These are phyloP conservation scores for Fibroporia radiculosa DNA, from an alignment of 768 basidiomycete genomes.

Conservation along the genomic window DNA sequence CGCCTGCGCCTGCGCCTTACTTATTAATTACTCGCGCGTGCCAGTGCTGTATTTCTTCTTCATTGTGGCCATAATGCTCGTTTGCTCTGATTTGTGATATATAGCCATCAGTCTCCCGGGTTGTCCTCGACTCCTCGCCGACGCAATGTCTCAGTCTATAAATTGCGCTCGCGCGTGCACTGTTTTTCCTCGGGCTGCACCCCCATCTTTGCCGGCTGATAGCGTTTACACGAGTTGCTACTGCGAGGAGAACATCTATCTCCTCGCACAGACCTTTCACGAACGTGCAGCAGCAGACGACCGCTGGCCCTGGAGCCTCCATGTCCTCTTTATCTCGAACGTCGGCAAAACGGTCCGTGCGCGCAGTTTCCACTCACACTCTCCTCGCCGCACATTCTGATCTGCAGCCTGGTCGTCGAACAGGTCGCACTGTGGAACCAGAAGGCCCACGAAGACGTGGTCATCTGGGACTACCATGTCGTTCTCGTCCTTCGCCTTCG, in stretches of 20 bases:
- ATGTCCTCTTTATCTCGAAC: slow-evolving; percentile 62
- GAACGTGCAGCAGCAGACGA: neutral
- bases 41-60: too few relatives aligned
- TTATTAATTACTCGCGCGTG: slow-evolving; percentile 1
- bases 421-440: slow-evolving; percentile 66
- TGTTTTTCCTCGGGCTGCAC: too few relatives aligned
- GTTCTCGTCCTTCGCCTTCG: slow-evolving; percentile 44
- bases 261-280: slow-evolving; percentile 40
- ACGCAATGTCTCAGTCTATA: too few relatives aligned
- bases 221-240: slow-evolving; percentile 50
- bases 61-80: too few relatives aligned
- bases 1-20: too few relatives aligned
- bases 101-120: too few relatives aligned
- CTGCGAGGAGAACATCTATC: slow-evolving; percentile 71
- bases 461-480: slow-evolving; percentile 76
- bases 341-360: slow-evolving; percentile 42
- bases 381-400: neutral
- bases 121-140: too few relatives aligned
- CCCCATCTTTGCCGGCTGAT: slow-evolving; percentile 28
- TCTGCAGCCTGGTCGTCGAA: neutral
- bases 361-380: neutral
- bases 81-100: too few relatives aligned
- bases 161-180: too few relatives aligned
- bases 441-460: slow-evolving; percentile 34
- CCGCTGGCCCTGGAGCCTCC: slow-evolving; percentile 38